Evolutionary conservation across 1,284 basidiomycete genomes (phyloP).

Genomic region (Malassezia globosa): DNA sequence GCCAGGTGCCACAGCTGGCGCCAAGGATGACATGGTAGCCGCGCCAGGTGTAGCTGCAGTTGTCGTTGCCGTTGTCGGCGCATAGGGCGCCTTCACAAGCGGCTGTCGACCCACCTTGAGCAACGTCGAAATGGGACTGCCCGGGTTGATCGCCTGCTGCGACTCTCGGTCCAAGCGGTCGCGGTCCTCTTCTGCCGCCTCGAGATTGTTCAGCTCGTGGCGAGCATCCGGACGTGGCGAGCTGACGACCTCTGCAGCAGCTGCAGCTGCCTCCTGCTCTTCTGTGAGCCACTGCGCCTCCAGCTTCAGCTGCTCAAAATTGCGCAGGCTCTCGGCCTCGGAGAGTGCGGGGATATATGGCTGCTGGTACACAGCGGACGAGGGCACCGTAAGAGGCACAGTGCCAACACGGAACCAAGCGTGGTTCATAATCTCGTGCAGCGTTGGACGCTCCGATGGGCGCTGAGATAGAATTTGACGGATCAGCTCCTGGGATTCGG

Average conservation of each 20-base stretch:
- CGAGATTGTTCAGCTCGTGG: constrained; percentile 26
- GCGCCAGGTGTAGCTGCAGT: constrained; percentile 20
- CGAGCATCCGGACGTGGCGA: constrained; percentile 11
- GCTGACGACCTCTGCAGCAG: constrained; percentile 9
- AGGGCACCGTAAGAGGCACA: constrained; percentile 68
- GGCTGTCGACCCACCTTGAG: constrained; percentile 51
- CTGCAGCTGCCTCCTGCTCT: constrained; percentile 19
- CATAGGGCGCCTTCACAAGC: constrained; percentile 27
- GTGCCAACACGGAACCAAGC: constrained; percentile 72
- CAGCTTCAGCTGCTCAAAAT: constrained; percentile 36
- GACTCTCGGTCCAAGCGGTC: constrained; percentile 68
- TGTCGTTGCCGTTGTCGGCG: constrained; percentile 10
- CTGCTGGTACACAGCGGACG: constrained; percentile 60
- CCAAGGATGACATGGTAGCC: constrained; percentile 19
- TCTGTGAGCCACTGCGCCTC: constrained; percentile 30
- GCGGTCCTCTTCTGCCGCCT: constrained; percentile 37
- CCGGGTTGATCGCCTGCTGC: constrained; percentile 85
- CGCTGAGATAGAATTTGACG: constrained; percentile 67
- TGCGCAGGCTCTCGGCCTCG: constrained; percentile 23
- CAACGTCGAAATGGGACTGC: constrained; percentile 81
- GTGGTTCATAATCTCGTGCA: constrained; percentile 75
- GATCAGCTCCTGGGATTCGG: constrained; percentile 66
- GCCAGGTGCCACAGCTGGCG: constrained; percentile 20
- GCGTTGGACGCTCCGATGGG: constrained; percentile 60
- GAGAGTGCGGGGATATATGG: constrained; percentile 60